These are phyloP conservation scores for Termitomyces heimii DNA, from an alignment of 768 basidiomycete species.

Conservation along the genomic window DNA sequence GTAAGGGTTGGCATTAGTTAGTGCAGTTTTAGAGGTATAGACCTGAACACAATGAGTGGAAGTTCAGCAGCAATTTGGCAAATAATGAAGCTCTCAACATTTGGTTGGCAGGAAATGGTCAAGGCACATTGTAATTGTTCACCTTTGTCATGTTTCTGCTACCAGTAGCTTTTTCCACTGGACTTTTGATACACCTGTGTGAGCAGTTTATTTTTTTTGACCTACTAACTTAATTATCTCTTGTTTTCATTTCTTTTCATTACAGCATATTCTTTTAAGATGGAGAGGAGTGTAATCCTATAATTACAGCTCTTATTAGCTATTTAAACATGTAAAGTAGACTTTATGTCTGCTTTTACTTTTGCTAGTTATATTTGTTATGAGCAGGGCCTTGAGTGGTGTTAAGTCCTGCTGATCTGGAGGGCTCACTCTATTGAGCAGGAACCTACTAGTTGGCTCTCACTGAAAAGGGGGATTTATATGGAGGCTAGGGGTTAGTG, in stretches of 20 bases:
- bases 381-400: too few species aligned
- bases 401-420: too few species aligned
- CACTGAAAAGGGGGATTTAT: too few species aligned
- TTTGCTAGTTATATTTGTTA: too few species aligned
- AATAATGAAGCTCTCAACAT: conserved; percentile 16
- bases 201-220: not conserved
- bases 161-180: not conserved
- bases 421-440: too few species aligned
- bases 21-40: conserved; percentile 25
- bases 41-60: conserved; percentile 20
- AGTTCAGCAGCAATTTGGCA: conserved; percentile 14
- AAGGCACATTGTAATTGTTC: not conserved
- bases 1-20: conserved; percentile 20
- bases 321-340: too few species aligned
- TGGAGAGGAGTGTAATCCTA: not conserved
- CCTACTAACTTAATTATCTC: too few species aligned
- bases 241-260: not conserved
- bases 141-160: not conserved
- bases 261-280: not conserved
- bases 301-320: too few species aligned
- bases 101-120: conserved; percentile 7
- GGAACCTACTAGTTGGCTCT: too few species aligned
- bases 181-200: conserved; percentile 1
- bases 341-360: too few species aligned
- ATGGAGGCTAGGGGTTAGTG: too few species aligned